A percentile compares a stretch with the other conserved stretches of the same genome.
phyloP scores from a whole-genome alignment of 2,329 filamentous ascomycete genomes.

The Sclerotinia borealis region DNA sequence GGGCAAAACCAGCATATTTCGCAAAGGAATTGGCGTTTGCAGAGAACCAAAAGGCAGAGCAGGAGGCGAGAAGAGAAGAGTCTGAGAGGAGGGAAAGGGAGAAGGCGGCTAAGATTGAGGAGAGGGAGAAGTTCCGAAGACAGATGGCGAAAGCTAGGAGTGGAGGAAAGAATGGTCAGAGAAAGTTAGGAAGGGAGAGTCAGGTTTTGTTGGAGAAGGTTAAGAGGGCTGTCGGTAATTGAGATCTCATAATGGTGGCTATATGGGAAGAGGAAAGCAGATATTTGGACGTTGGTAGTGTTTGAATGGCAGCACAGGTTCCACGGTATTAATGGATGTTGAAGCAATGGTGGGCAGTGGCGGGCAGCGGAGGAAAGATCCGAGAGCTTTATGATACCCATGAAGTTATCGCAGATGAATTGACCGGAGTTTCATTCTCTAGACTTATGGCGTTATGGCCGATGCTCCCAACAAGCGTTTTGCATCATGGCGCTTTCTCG shows the following conservation, averaged over 20 bases:
- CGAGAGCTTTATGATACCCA: conserved; percentile 10
- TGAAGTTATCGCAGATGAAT: conserved; percentile 3
- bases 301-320: background rate
- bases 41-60: conserved; percentile 47
- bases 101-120: conserved; percentile 52
- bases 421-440: background rate
- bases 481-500: background rate
- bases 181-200: conserved; percentile 64
- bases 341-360: background rate
- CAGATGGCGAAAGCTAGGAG: conserved; percentile 45
- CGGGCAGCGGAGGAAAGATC: background rate
- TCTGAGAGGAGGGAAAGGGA: conserved; percentile 49
- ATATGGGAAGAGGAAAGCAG: background rate
- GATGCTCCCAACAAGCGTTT: conserved; percentile 1
- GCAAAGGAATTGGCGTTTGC: conserved; percentile 36
- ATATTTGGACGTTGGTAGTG: no score
- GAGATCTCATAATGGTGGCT: conserved; percentile 9
- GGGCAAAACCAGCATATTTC: conserved; percentile 33
- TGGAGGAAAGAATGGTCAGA: conserved; percentile 58
- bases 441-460: background rate
- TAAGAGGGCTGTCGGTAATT: conserved; percentile 39
- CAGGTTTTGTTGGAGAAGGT: conserved; percentile 59
- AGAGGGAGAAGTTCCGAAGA: conserved; percentile 42
- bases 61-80: conserved; percentile 41
- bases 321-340: background rate